Base-by-base conservation (phyloP, 2,329 filamentous ascomycete species). In the Fonsecaea nubica region DNA sequence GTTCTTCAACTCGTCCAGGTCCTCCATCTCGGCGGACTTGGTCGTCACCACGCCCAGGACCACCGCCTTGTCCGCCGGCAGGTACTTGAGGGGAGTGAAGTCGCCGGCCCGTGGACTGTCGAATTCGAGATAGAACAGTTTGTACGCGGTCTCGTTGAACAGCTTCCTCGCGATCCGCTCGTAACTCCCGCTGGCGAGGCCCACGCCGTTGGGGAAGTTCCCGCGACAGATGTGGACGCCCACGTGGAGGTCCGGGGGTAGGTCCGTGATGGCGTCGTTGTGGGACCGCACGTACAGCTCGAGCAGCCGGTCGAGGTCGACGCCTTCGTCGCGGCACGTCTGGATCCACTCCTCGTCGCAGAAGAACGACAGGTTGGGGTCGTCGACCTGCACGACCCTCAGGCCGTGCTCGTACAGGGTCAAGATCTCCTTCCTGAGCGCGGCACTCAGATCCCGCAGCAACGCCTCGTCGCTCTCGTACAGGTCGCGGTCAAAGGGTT, bases 301-400 rank as follows among this genome's bases (percentile, higher is more conserved):
- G 25, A 93, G 85, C 53, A 92, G 87, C 71, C 89, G 87, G 56
- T 91, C 89, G 61, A 85, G 85, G 75, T 93, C 92, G 72, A 88
- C 84, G 56, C 84, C 78, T 75, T 92, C 90, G 13, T 85, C 84
- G 62, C 86, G 85, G 86, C 89, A 92, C 15, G 89, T 90, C 56
- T 85, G 79, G 40, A 90, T 84, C 85, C 92, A 92, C 75, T 88
- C 87, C 64, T 90, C 82, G 21, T 87, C 90, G 79, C 90, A 92
- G 78, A 92, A 92, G 77, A 92, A 90, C 13, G 87, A 87, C 76
- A 90, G 83, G 64, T 87, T 86, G 0, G 87, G 88, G 74, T 90
- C 88, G 69, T 90, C 88, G 57, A 88, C 88, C 74, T 90, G 88
- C n/a, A 89, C 85, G 70, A 89, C 89, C 33, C 87, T 80, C 69